Evolutionary conservation across 345 rosid genomes (phyloP), one percentile per base, ranked within the genome.

Genomic region (Aegle marmelos): DNA sequence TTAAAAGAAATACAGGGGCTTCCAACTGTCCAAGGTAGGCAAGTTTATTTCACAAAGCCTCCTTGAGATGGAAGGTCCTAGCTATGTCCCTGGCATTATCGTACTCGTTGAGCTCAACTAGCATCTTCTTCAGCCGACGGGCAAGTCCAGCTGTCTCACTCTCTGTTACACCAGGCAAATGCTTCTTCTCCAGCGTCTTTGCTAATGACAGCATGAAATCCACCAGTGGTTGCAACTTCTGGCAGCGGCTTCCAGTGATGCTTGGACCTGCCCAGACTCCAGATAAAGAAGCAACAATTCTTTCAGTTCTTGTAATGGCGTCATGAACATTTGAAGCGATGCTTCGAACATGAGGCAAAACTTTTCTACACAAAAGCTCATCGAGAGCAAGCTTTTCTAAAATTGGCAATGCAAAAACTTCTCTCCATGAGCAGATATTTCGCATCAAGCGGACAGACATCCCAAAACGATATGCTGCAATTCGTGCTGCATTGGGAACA

Each of bases 341-440:
- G 85, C 91, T 90, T 76, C 91, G 85, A 78, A 94, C 81, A 85
- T 92, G 99, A 67, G 98, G 98, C 61, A 94, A 87, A 73, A 92
- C 80, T 88, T 94, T 94, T 59, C 89, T 91, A 34, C 86, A 82
- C 81, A 96, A 86, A 85, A 96, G 94, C 73, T 92, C 97, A 72
- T 89, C 91, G 60, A 96, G 87, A 79, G 88, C 97, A 83, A 96
- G 90, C 83, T 86, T 91, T 87, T 96, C 97, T 48, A 96, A 75
- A 85, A 91, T 87, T 74, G 97, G 85, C 83, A 90, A 82, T 48
- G 95, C 93, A 74, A 92, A 87, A 76, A 94, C 89, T 79, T 92
- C 96, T 83, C 91, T 96, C 99, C 97, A 94, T 87, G 89, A 78
- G 83, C 98, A 91, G 70, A 96, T 91, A 76, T 92, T 96, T 84